Conservation (phyloP, 768 basidiomycete genomes). For the Trametes villosa region DNA sequence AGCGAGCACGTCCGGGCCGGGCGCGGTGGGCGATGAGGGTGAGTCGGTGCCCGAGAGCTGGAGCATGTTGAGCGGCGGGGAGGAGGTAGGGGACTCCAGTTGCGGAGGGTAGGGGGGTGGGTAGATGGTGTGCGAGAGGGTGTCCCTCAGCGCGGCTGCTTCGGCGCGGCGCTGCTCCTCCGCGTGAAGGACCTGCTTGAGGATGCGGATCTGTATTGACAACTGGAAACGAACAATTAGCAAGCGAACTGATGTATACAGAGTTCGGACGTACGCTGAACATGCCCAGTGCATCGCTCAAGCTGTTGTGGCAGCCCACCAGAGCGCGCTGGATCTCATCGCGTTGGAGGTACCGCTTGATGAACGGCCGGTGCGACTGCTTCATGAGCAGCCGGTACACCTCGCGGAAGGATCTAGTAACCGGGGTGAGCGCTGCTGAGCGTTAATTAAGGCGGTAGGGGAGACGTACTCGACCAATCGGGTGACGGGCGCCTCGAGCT, state of each 20-base stretch:
- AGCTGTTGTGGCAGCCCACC: constrained; percentile 50
- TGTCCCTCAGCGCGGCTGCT: constrained; percentile 40
- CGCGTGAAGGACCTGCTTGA: constrained; percentile 49
- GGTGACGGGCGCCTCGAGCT: constrained; percentile 53
- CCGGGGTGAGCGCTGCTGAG: background rate
- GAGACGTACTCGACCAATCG: constrained; percentile 54
- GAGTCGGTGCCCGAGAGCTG: constrained; percentile 21
- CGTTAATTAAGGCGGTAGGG: background rate
- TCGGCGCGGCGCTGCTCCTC: constrained; percentile 43
- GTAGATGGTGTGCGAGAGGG: constrained; percentile 28
- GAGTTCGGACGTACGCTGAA: constrained; percentile 48
- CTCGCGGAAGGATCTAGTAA: constrained; percentile 43
- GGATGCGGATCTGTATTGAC: constrained; percentile 55
- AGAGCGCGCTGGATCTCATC: constrained; percentile 67
- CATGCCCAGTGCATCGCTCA: constrained; percentile 59
- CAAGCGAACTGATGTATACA: too few species aligned
- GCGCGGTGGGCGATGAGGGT: background rate
- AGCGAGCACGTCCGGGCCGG: constrained; percentile 7
- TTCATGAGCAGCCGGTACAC: constrained; percentile 59
- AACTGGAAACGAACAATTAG: constrained; percentile 35
- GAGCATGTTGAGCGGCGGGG: constrained; percentile 11
- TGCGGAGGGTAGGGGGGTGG: constrained; percentile 8
- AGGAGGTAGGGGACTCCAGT: constrained; percentile 1
- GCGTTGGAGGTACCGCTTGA: constrained; percentile 78
- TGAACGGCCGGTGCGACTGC: constrained; percentile 68